A percentile compares a stretch with the other conserved stretches of the same genome.
Evolutionary conservation across 495 filamentous ascomycete species (phyloP).

Genomic region (Penicillium odoratum): DNA sequence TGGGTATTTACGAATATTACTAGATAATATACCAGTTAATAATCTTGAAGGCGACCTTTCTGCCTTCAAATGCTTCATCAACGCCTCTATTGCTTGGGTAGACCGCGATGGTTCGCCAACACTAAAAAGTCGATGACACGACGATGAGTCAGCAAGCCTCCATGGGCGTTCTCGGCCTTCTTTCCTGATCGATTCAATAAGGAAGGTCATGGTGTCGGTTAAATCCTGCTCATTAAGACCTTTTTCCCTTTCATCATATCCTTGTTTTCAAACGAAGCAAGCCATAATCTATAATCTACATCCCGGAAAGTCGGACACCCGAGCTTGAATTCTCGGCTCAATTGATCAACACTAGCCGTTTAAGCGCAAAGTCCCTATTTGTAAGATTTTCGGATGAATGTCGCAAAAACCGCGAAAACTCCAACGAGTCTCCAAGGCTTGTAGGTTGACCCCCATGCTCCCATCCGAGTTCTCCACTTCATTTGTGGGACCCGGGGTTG

Average conservation of each 20-base stretch:
- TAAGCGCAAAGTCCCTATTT: conserved; percentile 1
- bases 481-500: background rate
- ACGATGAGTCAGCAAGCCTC: conserved; percentile 22
- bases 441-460: conserved; percentile 16
- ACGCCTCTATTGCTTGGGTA: too few relatives aligned
- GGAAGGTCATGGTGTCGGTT: background rate
- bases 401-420: conserved; percentile 36
- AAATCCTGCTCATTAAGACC: conserved; percentile 5
- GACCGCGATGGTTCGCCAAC: conserved; percentile 2
- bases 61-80: too few relatives aligned
- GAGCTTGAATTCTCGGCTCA: background rate
- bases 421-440: conserved; percentile 35
- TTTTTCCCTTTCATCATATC: conserved; percentile 19
- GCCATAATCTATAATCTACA: conserved; percentile 3
- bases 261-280: conserved; percentile 2
- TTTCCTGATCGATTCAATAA: conserved; percentile 11
- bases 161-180: background rate
- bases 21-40: background rate
- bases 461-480: conserved; percentile 18
- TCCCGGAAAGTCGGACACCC: background rate
- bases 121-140: conserved; percentile 17
- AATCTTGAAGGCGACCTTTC: too few relatives aligned
- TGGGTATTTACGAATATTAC: background rate
- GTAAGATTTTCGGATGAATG: conserved; percentile 24
- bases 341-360: background rate